Percentiles rank a stretch among this genome's conserved stretches.
Evolutionary conservation across 257 asterid species (phyloP).

Genomic region (Handroanthus guayacan): DNA sequence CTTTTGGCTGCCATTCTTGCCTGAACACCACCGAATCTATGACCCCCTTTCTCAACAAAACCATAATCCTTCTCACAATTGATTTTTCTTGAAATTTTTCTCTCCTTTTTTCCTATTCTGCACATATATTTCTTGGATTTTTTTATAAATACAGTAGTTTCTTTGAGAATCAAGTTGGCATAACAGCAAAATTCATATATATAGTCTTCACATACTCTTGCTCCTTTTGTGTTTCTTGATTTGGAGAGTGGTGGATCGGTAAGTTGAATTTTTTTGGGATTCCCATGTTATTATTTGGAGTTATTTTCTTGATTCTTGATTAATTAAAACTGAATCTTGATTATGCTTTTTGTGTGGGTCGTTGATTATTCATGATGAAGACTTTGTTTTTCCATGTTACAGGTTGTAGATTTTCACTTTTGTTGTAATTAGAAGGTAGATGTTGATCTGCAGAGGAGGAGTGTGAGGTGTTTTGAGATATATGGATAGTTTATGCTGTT

Average conservation of each 20-base stretch:
- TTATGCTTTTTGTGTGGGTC: constrained; percentile 20
- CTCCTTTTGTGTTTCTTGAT: constrained; percentile 36
- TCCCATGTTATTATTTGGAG: constrained; percentile 41
- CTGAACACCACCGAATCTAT: constrained; percentile 43
- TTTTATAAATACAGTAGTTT: constrained; percentile 7
- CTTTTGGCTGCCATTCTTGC: constrained; percentile 53
- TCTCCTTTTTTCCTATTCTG: neutral
- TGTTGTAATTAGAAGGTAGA: constrained; percentile 47
- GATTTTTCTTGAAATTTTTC: neutral
- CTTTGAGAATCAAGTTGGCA: constrained; percentile 28
- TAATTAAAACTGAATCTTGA: constrained; percentile 45
- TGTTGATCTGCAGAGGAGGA: constrained; percentile 55
- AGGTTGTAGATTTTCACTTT: constrained; percentile 53
- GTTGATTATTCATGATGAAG: constrained; percentile 43
- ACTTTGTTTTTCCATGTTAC: constrained; percentile 32
- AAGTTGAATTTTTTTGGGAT: constrained; percentile 37
- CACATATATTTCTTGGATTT: constrained; percentile 8
- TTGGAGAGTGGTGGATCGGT: constrained; percentile 67
- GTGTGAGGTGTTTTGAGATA: constrained; percentile 46
- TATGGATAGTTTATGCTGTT: constrained; percentile 81
- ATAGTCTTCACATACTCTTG: constrained; percentile 20
- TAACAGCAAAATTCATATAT: constrained; percentile 36
- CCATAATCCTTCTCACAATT: constrained; percentile 1
- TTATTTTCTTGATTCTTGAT: constrained; percentile 41
- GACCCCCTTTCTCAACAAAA: constrained; percentile 25